A percentile compares a stretch with the other conserved stretches of the same genome.
These are phyloP conservation scores for Dryas alaskensis DNA, from an alignment of 306 rosid genomes.

Conservation along the genomic window DNA sequence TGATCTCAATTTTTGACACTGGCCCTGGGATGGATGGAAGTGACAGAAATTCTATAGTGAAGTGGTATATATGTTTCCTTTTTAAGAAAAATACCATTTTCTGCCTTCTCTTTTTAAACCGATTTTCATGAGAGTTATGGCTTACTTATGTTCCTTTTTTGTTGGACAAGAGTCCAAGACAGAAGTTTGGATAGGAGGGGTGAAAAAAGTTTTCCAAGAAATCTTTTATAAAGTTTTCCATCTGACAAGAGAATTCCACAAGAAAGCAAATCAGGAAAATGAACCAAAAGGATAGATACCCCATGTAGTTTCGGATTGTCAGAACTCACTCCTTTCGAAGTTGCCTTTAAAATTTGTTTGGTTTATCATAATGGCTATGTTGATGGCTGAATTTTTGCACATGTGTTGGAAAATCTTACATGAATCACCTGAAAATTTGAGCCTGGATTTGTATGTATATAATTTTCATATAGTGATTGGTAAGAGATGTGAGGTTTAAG, in stretches of 20 bases:
- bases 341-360: background rate
- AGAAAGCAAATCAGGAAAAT: background rate
- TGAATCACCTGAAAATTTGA: background rate
- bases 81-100: background rate
- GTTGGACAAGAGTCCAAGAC: background rate
- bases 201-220: background rate
- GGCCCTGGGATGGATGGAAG: constrained; percentile 74
- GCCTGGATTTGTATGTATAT: background rate
- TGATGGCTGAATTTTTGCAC: background rate
- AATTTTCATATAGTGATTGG: background rate
- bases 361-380: background rate
- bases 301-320: background rate
- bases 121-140: background rate
- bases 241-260: background rate
- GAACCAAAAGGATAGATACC: background rate
- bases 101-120: background rate
- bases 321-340: background rate
- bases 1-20: constrained; percentile 54
- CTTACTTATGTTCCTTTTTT: background rate
- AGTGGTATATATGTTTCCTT: constrained; percentile 38
- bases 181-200: background rate
- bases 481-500: background rate
- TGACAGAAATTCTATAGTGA: constrained; percentile 47
- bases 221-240: background rate
- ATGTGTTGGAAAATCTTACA: background rate